Evolutionary conservation across 495 filamentous ascomycete species (phyloP).

Genomic region (Hypoxylon lienhwacheense): DNA sequence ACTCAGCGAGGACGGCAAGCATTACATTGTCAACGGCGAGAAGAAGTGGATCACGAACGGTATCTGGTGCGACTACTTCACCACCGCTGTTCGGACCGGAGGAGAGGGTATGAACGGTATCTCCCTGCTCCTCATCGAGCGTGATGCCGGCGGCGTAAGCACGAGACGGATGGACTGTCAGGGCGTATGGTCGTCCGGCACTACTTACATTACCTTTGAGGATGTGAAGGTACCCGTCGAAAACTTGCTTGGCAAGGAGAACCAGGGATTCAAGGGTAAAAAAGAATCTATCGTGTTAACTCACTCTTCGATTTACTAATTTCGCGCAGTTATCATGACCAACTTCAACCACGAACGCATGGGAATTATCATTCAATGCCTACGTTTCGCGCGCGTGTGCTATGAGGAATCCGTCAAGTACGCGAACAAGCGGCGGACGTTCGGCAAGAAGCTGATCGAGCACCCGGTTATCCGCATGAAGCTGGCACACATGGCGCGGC

Average conservation of each 20-base stretch:
- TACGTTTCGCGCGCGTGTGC: slow-evolving; percentile 95
- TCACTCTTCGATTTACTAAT: slow-evolving; percentile 11
- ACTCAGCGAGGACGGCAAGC: slow-evolving; percentile 89
- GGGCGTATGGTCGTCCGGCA: slow-evolving; percentile 92
- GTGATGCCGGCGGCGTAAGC: slow-evolving; percentile 75
- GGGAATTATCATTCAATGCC: slow-evolving; percentile 95
- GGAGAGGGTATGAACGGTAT: slow-evolving; percentile 85
- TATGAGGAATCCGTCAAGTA: slow-evolving; percentile 96
- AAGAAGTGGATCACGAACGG: slow-evolving; percentile 99
- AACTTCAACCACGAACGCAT: slow-evolving; percentile 99
- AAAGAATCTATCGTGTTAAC: neutral
- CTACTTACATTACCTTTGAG: slow-evolving; percentile 96
- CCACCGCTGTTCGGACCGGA: slow-evolving; percentile 90
- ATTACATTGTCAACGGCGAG: slow-evolving; percentile 99
- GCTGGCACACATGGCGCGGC: slow-evolving; percentile 95
- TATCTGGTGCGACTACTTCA: slow-evolving; percentile 96
- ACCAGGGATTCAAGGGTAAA: slow-evolving; percentile 90
- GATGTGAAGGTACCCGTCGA: slow-evolving; percentile 98
- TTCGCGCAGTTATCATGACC: slow-evolving; percentile 77
- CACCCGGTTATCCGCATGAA: slow-evolving; percentile 98
- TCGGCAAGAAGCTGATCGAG: slow-evolving; percentile 93
- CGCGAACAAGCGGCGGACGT: slow-evolving; percentile 92
- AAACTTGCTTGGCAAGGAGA: slow-evolving; percentile 96
- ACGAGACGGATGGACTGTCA: slow-evolving; percentile 98
- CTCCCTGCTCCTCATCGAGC: slow-evolving; percentile 81